Evolutionary conservation across 164 flowering plant genomes (phyloP).

Genomic region (Piper betle): DNA sequence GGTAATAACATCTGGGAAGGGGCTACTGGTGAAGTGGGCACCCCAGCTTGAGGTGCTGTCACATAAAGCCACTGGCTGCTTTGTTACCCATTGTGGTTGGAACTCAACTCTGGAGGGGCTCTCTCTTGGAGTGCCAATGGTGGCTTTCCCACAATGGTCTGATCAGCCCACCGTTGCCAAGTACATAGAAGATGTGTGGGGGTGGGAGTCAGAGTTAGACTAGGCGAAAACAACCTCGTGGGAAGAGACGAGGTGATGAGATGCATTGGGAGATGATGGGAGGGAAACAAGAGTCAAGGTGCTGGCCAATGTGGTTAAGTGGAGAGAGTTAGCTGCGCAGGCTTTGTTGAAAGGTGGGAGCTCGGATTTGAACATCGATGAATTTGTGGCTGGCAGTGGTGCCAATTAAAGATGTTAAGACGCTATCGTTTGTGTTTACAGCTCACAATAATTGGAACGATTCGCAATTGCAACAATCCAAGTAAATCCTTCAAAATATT

Average conservation of each 20-base stretch:
- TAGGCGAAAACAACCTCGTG: slow-evolving; percentile 10
- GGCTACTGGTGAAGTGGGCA: slow-evolving; percentile 4
- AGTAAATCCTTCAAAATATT: too few species aligned
- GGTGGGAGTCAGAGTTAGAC: neutral
- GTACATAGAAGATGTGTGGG: slow-evolving; percentile 2
- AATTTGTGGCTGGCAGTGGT: slow-evolving; percentile 7
- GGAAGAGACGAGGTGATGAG: slow-evolving; percentile 17
- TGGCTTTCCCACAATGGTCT: too few species aligned
- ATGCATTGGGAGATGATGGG: slow-evolving; percentile 26
- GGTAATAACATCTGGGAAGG: neutral
- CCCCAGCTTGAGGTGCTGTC: slow-evolving; percentile 1
- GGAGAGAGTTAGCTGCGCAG: slow-evolving; percentile 15
- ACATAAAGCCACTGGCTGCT: neutral
- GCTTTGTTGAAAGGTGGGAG: slow-evolving; percentile 18
- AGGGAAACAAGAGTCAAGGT: slow-evolving; percentile 13
- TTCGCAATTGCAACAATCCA: too few species aligned
- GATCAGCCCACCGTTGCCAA: too few species aligned
- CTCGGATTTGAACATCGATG: slow-evolving; percentile 13
- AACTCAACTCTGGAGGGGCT: slow-evolving; percentile 5
- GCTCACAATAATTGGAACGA: too few species aligned
- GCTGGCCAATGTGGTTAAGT: slow-evolving; percentile 14
- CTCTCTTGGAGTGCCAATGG: too few species aligned
- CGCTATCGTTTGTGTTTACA: too few species aligned
- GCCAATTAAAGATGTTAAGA: too few species aligned
- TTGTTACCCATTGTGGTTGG: slow-evolving; percentile 3